These are phyloP conservation scores for Lactifluus pinguis DNA, from an alignment of 768 basidiomycete species.

Conservation along the genomic window DNA sequence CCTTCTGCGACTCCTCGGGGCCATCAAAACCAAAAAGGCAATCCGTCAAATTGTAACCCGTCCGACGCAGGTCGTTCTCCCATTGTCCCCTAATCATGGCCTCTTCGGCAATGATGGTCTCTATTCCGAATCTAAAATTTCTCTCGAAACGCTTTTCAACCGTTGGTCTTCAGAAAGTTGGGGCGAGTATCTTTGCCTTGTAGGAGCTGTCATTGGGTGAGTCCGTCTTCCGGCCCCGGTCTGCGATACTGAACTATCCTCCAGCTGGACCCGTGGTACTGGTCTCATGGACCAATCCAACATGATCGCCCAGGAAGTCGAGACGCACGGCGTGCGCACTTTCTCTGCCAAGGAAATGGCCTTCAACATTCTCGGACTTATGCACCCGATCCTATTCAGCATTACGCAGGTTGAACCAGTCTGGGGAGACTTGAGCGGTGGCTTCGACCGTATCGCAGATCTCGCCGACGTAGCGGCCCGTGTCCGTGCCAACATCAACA, in stretches of 20 bases:
- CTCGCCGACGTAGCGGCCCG: constrained; percentile 85
- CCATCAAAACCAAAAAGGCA: constrained; percentile 97
- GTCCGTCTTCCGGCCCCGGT: no score
- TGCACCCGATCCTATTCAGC: constrained; percentile 98
- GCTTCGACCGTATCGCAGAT: constrained; percentile 67
- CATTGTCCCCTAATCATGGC: constrained; percentile 96
- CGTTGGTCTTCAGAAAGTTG: no score
- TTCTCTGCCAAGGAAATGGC: no score
- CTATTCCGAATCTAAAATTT: no score
- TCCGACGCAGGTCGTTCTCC: constrained; percentile 91
- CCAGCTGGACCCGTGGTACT: constrained; percentile 90
- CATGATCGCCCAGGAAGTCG: constrained; percentile 88
- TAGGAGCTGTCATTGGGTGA: no score
- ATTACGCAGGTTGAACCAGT: constrained; percentile 86
- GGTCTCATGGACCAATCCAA: constrained; percentile 95
- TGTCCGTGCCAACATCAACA: constrained; percentile 72
- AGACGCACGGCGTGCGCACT: constrained; percentile 66
- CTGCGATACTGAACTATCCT: no score
- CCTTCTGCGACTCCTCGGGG: constrained; percentile 89
- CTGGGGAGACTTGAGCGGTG: no score
- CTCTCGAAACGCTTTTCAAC: no score
- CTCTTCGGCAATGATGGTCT: constrained; percentile 60
- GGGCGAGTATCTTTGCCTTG: no score
- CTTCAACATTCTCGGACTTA: constrained; percentile 73
- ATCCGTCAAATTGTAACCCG: constrained; percentile 37